Evolutionary conservation across 2,329 filamentous ascomycete genomes (phyloP).

Genomic region (Exophiala spinifera): DNA sequence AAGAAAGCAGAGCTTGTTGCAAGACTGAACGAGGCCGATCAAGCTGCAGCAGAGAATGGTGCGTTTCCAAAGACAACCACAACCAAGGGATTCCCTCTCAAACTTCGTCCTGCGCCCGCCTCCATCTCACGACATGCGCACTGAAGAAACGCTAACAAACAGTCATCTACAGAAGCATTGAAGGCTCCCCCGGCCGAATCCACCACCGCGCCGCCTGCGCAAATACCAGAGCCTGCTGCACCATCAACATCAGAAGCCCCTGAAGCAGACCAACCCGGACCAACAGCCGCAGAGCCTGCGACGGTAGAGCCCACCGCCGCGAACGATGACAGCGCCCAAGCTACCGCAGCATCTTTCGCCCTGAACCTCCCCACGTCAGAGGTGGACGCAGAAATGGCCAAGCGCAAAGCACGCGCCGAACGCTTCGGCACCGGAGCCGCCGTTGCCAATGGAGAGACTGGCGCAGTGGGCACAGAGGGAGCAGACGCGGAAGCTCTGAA

Average conservation of each 20-base stretch:
- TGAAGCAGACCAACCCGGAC: conserved; percentile 19
- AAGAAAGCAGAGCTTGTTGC: conserved; percentile 51
- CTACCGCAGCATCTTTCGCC: conserved; percentile 34
- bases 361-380: conserved; percentile 43
- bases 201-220: conserved; percentile 35
- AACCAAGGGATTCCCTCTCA: neutral
- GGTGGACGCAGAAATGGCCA: conserved; percentile 46
- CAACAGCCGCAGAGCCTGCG: conserved; percentile 31
- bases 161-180: conserved; percentile 7
- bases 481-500: conserved; percentile 43
- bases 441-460: conserved; percentile 28
- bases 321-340: conserved; percentile 19
- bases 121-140: neutral
- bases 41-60: conserved; percentile 24
- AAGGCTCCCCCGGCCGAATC: conserved; percentile 30
- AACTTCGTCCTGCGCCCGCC: neutral
- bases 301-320: conserved; percentile 14
- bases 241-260: conserved; percentile 6
- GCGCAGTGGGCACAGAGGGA: conserved; percentile 36
- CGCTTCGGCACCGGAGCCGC: conserved; percentile 43
- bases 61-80: neutral
- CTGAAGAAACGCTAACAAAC: neutral
- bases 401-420: conserved; percentile 48
- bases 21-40: conserved; percentile 46
- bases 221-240: neutral